These are phyloP conservation scores for Gonium pectorale DNA, from an alignment of 139 green algal species.

Conservation along the genomic window DNA sequence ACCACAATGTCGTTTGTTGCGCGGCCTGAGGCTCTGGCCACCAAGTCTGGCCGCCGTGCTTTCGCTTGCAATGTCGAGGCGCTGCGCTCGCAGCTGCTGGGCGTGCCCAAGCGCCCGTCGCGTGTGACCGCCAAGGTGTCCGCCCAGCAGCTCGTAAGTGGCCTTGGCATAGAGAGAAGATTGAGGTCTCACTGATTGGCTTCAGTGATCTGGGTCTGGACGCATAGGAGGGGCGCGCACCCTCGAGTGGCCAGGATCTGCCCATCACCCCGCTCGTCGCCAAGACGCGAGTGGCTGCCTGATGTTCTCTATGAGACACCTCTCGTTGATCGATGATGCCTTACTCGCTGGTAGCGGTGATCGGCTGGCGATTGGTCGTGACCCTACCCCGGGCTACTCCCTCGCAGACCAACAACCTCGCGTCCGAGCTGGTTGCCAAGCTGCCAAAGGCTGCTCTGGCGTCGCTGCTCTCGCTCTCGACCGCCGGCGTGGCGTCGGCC, in stretches of 20 bases:
- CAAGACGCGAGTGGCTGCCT: too few species aligned
- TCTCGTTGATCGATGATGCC: too few species aligned
- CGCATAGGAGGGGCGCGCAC: too few species aligned
- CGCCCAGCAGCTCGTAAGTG: constrained; percentile 42
- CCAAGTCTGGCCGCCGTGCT: constrained; percentile 22
- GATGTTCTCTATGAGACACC: too few species aligned
- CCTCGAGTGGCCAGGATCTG: too few species aligned
- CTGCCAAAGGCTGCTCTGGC: constrained; percentile 71
- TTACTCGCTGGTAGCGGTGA: too few species aligned
- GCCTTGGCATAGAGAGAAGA: too few species aligned
- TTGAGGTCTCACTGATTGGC: too few species aligned
- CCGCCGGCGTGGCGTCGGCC: constrained; percentile 48
- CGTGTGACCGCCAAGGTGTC: constrained; percentile 30
- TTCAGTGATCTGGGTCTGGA: too few species aligned
- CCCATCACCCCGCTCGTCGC: too few species aligned
- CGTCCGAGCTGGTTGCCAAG: constrained; percentile 60
- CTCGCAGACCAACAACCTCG: constrained; percentile 46
- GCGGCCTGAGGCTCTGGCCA: constrained; percentile 18
- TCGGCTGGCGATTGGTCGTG: too few species aligned
- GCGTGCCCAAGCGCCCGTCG: constrained; percentile 18
- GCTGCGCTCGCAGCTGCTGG: constrained; percentile 40
- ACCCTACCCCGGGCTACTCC: background rate
- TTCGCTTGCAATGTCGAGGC: constrained; percentile 41
- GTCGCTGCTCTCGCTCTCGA: constrained; percentile 66
- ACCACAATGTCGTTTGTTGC: constrained; percentile 6